Percentiles rank a stretch among this genome's conserved stretches.
Conservation (phyloP, 345 rosid species). For the Turritis glabra region DNA sequence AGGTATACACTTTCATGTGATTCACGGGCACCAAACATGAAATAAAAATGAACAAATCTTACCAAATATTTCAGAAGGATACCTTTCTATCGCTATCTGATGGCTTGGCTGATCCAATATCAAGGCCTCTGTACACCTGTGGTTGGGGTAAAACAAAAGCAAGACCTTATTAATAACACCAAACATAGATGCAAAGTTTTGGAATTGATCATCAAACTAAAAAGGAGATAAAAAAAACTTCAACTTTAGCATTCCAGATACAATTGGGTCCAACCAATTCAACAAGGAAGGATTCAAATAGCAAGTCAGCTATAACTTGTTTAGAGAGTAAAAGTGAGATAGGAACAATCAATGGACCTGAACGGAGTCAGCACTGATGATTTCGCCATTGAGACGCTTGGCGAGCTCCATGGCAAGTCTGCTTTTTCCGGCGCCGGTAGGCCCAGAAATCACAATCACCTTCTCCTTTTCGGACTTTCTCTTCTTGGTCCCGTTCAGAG, state of each 20-base stretch:
- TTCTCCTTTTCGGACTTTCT: constrained; percentile 46
- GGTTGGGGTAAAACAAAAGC: background rate
- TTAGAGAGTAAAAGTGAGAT: background rate
- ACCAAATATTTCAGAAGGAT: constrained; percentile 15
- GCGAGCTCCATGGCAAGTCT: constrained; percentile 90
- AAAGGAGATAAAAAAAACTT: background rate
- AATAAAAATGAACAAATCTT: background rate
- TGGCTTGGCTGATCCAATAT: constrained; percentile 58
- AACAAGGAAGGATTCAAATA: background rate
- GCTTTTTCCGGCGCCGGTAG: constrained; percentile 90
- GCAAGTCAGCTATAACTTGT: background rate
- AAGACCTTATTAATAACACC: background rate
- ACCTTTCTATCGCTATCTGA: constrained; percentile 74
- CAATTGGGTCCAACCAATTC: background rate
- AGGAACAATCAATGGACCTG: constrained; percentile 52
- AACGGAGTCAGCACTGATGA: constrained; percentile 96
- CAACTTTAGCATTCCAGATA: constrained; percentile 24
- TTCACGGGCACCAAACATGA: background rate
- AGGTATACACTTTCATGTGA: background rate
- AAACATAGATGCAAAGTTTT: constrained; percentile 2
- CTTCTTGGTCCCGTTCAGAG: constrained; percentile 21
- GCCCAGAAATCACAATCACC: constrained; percentile 87
- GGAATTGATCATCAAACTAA: background rate
- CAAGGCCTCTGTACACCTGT: constrained; percentile 89
- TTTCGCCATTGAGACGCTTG: constrained; percentile 85